Base-by-base conservation (phyloP, 768 basidiomycete genomes). In the Tricholoma hemisulphureum region DNA sequence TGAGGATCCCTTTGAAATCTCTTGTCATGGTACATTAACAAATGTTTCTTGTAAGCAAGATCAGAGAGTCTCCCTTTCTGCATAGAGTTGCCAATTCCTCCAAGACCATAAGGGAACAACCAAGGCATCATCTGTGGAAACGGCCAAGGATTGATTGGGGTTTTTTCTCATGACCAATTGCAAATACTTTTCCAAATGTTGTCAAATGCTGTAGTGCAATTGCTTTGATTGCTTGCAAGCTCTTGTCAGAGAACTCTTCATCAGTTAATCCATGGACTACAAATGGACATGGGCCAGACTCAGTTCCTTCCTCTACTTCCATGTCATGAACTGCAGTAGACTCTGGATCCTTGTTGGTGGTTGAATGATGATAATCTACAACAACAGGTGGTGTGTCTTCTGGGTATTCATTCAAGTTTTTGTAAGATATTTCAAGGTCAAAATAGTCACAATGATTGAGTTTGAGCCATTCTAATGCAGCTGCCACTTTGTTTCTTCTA, bases 51-150 rank as follows among this genome's bases (percentile, higher is more conserved):
- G n/a, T n/a, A n/a, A n/a, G n/a, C n/a, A n/a, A n/a, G n/a, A n/a
- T n/a, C n/a, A n/a, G n/a, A n/a, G n/a, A 31, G 29, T 31, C 29
- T 5, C 5, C 29, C 29, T 31, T 31, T 5, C 10, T 31, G 29
- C 5, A 31, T 10, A 31, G 10, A 21, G 11, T 43, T 43, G 13
- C 63, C 66, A 18, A 68, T 54, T 2, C 66, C 63, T 2, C 71
- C 71, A 18, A 65, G 32, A 0, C 77, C 75, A 63, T 76, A 79
- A 0, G 75, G 77, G 63, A 73, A 79, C 0, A 79, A 58, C 75
- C 75, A 78, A 0, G 76, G 77, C 63, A 77, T 77, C 73, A 77
- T 77, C 7, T 69, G 61, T 1, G 77, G 73, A 62, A 74, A 79
- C n/a, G 75, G 51, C 4, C 59, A 49, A 5, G 71, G 4, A 69